Evolutionary conservation across 2,329 filamentous ascomycete genomes (phyloP).

Genomic region (Verticillium nubilum): DNA sequence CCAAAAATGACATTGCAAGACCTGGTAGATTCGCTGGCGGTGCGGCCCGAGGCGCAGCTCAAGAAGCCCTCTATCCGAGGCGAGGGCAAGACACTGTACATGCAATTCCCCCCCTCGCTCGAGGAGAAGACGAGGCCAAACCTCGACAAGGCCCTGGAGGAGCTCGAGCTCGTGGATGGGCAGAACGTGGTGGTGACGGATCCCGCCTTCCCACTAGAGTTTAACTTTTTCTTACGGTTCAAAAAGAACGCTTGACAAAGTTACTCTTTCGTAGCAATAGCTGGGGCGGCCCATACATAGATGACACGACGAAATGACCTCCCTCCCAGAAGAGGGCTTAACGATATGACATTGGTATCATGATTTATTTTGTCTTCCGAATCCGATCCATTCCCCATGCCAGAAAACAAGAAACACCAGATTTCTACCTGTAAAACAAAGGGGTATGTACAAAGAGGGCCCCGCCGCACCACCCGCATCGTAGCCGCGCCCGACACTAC

Average conservation of each 20-base stretch:
- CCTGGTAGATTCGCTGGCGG: conserved; percentile 77
- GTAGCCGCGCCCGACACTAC: conserved; percentile 21
- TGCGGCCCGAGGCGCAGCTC: conserved; percentile 82
- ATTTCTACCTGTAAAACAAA: neutral
- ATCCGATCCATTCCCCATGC: neutral
- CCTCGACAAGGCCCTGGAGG: conserved; percentile 68
- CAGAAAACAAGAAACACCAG: neutral
- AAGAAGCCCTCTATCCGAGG: conserved; percentile 85
- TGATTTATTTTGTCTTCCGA: conserved; percentile 1
- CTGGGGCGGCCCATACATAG: neutral
- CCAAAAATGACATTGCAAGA: conserved; percentile 70
- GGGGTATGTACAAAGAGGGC: neutral
- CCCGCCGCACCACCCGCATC: neutral
- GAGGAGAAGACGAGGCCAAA: conserved; percentile 83
- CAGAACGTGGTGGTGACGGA: conserved; percentile 92
- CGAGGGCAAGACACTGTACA: conserved; percentile 82
- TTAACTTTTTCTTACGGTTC: conserved; percentile 50
- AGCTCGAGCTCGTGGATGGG: conserved; percentile 67
- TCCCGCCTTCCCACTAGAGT: conserved; percentile 75
- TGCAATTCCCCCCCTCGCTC: conserved; percentile 74
- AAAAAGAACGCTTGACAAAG: conserved; percentile 17
- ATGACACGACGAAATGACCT: conserved; percentile 1
- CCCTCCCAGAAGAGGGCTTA: neutral
- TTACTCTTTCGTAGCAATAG: too few relatives aligned
- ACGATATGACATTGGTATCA: conserved; percentile 1